These are phyloP conservation scores for Viola odorata DNA, from an alignment of 345 rosid genomes.

Conservation along the genomic window DNA sequence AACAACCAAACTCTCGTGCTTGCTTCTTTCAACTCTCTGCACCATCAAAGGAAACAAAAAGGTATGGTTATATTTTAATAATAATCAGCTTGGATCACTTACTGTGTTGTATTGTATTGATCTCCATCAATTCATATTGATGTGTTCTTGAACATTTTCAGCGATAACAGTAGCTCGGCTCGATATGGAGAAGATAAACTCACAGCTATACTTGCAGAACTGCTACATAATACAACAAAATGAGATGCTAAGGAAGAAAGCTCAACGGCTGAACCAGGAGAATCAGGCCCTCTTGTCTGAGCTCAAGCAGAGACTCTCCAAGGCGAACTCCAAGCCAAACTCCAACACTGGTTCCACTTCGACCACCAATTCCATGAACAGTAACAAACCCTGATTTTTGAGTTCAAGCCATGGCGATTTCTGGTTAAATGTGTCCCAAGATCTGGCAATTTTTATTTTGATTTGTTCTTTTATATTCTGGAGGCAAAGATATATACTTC, in stretches of 20 bases:
- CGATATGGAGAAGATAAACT: conserved; percentile 42
- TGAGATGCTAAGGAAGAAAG: conserved; percentile 42
- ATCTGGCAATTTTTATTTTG: conserved; percentile 3
- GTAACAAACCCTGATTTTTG: conserved; percentile 14
- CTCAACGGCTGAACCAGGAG: conserved; percentile 44
- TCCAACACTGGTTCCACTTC: conserved; percentile 18
- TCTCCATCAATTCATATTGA: not conserved
- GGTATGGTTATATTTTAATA: conserved; percentile 6
- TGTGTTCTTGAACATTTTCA: conserved; percentile 3
- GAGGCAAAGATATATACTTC: conserved; percentile 3
- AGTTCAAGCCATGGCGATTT: not conserved
- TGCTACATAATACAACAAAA: conserved; percentile 39
- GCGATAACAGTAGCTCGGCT: not conserved
- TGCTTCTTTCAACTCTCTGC: not conserved
- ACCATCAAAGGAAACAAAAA: conserved; percentile 1
- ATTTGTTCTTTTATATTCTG: too few relatives aligned
- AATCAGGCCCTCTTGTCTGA: conserved; percentile 35
- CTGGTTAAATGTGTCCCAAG: not conserved
- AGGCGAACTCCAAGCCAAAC: conserved; percentile 10
- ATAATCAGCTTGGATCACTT: not conserved
- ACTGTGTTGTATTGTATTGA: not conserved
- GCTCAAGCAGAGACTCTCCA: conserved; percentile 33
- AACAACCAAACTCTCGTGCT: not conserved
- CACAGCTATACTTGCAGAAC: conserved; percentile 41
- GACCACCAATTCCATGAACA: conserved; percentile 2